These are phyloP conservation scores for Shiraia sp. DNA, from an alignment of 2,329 filamentous ascomycete species.

Conservation along the genomic window DNA sequence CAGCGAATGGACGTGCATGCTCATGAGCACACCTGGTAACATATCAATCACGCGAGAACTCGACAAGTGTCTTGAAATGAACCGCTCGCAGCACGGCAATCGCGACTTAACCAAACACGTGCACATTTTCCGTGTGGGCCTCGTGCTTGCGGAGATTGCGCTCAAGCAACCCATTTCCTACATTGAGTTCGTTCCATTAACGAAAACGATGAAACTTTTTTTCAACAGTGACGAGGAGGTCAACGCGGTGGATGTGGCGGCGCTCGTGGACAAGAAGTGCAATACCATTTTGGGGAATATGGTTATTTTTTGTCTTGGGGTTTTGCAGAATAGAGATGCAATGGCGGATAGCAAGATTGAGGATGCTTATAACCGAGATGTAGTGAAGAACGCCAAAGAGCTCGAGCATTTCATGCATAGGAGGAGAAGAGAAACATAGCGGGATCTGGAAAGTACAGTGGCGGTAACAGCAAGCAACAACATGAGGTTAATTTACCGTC, in stretches of 20 bases:
- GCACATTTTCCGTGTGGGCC: conserved; percentile 33
- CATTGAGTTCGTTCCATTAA: conserved; percentile 14
- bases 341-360: conserved; percentile 25
- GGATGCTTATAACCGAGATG: conserved; percentile 21
- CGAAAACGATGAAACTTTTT: conserved; percentile 16
- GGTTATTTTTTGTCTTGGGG: conserved; percentile 24
- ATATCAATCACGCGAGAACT: conserved; percentile 15
- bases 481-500: too few species aligned
- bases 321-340: conserved; percentile 18
- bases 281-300: too few species aligned
- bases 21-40: conserved; percentile 20
- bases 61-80: conserved; percentile 12
- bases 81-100: conserved; percentile 5
- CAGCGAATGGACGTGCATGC: conserved; percentile 28
- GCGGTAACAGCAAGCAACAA: too few species aligned
- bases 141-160: conserved; percentile 28
- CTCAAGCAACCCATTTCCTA: conserved; percentile 22
- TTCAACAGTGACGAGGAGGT: conserved; percentile 17
- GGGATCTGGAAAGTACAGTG: conserved; percentile 1
- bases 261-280: too few species aligned
- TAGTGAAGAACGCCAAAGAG: conserved; percentile 22
- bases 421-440: too few species aligned
- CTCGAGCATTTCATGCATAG: conserved; percentile 17
- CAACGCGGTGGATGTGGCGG: conserved; percentile 21
- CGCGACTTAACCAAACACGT: conserved; percentile 22